These are phyloP conservation scores for Aspergillus arachidicola DNA, from an alignment of 2,329 filamentous ascomycete species.

Conservation along the genomic window DNA sequence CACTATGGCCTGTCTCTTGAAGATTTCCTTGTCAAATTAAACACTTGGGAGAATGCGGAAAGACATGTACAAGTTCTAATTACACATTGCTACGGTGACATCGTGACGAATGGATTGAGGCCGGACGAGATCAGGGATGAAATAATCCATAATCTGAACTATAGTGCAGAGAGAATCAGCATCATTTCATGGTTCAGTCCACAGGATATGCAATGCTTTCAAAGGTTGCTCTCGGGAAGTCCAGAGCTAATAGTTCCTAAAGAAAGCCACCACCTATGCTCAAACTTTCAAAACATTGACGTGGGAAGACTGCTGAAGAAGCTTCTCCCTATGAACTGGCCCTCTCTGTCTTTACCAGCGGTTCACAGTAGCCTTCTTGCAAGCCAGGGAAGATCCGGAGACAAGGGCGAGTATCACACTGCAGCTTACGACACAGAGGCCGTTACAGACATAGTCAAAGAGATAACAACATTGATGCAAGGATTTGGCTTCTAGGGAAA, in stretches of 20 bases:
- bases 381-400: not conserved
- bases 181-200: not conserved
- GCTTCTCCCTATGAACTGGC: not conserved
- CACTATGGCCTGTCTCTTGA: not conserved
- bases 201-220: not conserved
- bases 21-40: not conserved
- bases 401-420: not conserved
- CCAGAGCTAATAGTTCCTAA: not conserved
- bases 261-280: not conserved
- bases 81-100: not conserved
- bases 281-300: not conserved
- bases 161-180: not conserved
- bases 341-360: not conserved
- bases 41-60: not conserved
- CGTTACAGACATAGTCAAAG: not conserved
- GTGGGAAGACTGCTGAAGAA: not conserved
- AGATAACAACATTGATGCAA: not conserved
- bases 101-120: not conserved
- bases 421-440: not conserved
- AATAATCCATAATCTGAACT: not conserved
- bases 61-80: not conserved
- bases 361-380: not conserved
- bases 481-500: not conserved
- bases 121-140: not conserved
- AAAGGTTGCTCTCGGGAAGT: not conserved